phyloP scores from a whole-genome alignment of 139 green algal species.

The Desmodesmus armatus region DNA sequence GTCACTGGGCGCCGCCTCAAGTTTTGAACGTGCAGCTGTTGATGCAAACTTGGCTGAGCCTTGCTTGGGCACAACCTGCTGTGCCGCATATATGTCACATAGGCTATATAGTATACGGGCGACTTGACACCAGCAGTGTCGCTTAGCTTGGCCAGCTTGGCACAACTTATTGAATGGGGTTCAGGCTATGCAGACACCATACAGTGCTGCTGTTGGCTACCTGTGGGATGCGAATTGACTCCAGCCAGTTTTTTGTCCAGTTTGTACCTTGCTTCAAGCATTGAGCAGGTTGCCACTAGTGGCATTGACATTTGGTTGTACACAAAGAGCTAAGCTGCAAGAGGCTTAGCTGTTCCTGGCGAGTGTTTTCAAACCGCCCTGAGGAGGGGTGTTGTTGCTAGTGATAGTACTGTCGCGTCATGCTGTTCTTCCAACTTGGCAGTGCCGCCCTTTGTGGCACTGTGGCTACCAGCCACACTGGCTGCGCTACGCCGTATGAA shows the following conservation, averaged over 20 bases:
- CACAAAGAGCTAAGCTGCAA: neutral
- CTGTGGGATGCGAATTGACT: neutral
- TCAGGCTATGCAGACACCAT: neutral
- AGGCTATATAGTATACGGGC: too few species aligned
- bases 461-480: too few species aligned
- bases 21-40: too few species aligned
- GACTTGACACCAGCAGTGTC: too few species aligned
- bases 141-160: neutral
- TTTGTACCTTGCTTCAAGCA: neutral
- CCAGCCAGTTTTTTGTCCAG: neutral
- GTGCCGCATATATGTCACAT: too few species aligned
- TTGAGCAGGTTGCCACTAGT: neutral
- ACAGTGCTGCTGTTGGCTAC: neutral
- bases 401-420: neutral
- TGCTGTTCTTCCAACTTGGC: too few species aligned
- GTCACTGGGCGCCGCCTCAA: too few species aligned
- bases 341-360: neutral
- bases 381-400: neutral
- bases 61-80: too few species aligned
- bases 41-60: too few species aligned
- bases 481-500: too few species aligned
- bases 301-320: neutral
- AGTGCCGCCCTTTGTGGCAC: too few species aligned
- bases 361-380: neutral
- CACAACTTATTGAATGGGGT: neutral